Evolutionary conservation across 208 protist genomes (phyloP).

Genomic region (Wallacemonas sp.): DNA sequence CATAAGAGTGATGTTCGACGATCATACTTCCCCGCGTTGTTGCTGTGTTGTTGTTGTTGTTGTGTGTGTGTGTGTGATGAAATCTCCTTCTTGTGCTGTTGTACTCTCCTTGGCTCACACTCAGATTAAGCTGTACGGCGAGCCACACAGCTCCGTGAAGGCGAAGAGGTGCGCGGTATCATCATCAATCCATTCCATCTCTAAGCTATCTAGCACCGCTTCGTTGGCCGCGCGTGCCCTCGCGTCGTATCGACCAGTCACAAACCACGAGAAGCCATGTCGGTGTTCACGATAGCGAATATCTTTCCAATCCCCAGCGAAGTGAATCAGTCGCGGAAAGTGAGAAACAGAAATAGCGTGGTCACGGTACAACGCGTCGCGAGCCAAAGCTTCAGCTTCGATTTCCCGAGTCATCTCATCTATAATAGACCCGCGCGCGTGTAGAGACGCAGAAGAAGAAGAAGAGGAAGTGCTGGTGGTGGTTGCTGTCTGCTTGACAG

Average conservation of each 20-base stretch:
- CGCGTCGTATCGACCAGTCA: constrained; percentile 27
- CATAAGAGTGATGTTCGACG: too few relatives aligned
- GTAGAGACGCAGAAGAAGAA: not conserved
- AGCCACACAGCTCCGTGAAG: constrained; percentile 3
- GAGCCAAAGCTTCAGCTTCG: constrained; percentile 13
- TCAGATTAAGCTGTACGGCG: not conserved
- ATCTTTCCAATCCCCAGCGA: constrained; percentile 24
- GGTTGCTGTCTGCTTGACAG: too few relatives aligned
- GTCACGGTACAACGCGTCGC: constrained; percentile 9
- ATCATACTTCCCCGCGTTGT: too few relatives aligned
- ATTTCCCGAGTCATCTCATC: too few relatives aligned
- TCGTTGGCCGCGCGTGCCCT: constrained; percentile 16
- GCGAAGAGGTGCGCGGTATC: constrained; percentile 2
- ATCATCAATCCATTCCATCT: constrained; percentile 19
- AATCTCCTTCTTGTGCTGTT: not conserved
- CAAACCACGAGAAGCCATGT: constrained; percentile 27
- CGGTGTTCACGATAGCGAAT: constrained; percentile 19
- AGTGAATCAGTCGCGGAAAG: constrained; percentile 27
- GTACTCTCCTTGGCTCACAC: not conserved
- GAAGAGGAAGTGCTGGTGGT: too few relatives aligned
- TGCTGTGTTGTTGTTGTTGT: too few relatives aligned
- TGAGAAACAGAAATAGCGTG: constrained; percentile 11
- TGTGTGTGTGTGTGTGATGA: constrained; percentile 1
- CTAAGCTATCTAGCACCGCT: constrained; percentile 1
- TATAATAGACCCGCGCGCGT: too few relatives aligned